A percentile compares a stretch with the other conserved stretches of the same genome.
These are phyloP conservation scores for Fusarium nematophilum DNA, from an alignment of 2,329 filamentous ascomycete species.

Conservation along the genomic window DNA sequence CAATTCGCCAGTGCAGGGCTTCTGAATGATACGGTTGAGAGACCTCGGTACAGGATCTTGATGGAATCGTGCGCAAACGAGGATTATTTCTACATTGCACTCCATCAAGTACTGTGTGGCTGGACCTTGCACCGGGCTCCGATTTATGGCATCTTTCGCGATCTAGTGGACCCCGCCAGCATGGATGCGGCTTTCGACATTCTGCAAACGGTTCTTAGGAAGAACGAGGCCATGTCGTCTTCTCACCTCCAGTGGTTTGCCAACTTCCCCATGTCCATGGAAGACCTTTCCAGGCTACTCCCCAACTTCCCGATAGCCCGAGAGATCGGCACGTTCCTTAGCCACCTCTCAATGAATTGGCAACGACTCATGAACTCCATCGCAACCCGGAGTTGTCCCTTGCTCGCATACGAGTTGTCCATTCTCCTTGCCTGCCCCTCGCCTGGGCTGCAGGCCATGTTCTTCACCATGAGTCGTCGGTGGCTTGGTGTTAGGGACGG, in stretches of 20 bases:
- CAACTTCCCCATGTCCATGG: constrained; percentile 38
- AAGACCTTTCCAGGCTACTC: constrained; percentile 20
- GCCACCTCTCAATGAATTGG: constrained; percentile 39
- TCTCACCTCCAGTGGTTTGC: constrained; percentile 46
- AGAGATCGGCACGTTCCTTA: constrained; percentile 42
- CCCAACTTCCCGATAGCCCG: constrained; percentile 3
- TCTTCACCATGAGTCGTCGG: constrained; percentile 48
- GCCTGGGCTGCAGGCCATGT: constrained; percentile 33
- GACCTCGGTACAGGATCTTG: constrained; percentile 65
- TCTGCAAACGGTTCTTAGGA: constrained; percentile 36
- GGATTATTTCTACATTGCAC: constrained; percentile 72
- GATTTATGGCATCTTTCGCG: constrained; percentile 43
- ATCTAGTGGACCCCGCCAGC: background rate
- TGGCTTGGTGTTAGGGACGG: constrained; percentile 40
- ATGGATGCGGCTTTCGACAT: constrained; percentile 40
- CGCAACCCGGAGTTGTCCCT: constrained; percentile 40
- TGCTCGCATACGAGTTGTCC: constrained; percentile 43
- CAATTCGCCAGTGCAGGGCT: constrained; percentile 14
- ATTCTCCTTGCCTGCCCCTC: constrained; percentile 43
- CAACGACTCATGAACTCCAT: constrained; percentile 16
- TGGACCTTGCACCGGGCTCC: constrained; percentile 58
- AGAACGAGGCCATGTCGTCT: constrained; percentile 36
- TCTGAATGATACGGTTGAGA: constrained; percentile 52
- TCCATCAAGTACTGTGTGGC: constrained; percentile 74
- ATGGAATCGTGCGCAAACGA: constrained; percentile 62